Base-by-base conservation (phyloP, 805 yeast genomes). In the Spathaspora arborariae region DNA sequence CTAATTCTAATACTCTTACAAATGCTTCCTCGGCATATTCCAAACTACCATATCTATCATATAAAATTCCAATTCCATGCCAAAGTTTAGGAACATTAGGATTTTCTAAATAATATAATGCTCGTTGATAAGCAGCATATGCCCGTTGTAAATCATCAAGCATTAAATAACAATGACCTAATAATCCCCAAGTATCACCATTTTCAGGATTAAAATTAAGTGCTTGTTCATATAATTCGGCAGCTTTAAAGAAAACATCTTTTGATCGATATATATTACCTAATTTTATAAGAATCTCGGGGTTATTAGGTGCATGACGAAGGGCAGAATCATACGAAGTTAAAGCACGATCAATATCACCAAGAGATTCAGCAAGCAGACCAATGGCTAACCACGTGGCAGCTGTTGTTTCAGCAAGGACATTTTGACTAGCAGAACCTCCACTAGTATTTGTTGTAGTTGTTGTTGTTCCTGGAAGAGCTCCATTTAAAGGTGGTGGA, bases 21-120 rank as follows among this genome's bases (percentile, higher is more conserved):
- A 94, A 92, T 3, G 99, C 98, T 67, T 94, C 99, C 65, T 94
- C 99, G 3, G 99, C 99, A 59, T 92, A 94, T 68, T 92, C 98
- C 53, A 92, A 71, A 4, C 96, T 87, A 21, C 98, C 99, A 64
- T 94, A 94, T 45, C 99, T 76, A 66, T 94, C 99, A 65, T 94
- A 94, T 50, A 94, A 75, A 49, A 94, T 94, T 30, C 99, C 99
- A 54, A 94, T 92, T 0, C 99, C 99, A 67, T 94, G 97, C 99
- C 99, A 94, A 56, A 94, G 78, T 63, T 90, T 90, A 47, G 98
- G 98, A 45, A 91, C 97, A 56, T 89, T 88, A 41, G 97, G 95
- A 60, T 94, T 92, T 52, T 87, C 88, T 61, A 91, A 70, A 63
- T 89, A 94, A 65, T 88, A 86, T 42, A 94, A 73, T 2, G 98